Evolutionary conservation across 2,329 filamentous ascomycete species (phyloP).

Genomic region (Myriosclerotinia scirpicola): DNA sequence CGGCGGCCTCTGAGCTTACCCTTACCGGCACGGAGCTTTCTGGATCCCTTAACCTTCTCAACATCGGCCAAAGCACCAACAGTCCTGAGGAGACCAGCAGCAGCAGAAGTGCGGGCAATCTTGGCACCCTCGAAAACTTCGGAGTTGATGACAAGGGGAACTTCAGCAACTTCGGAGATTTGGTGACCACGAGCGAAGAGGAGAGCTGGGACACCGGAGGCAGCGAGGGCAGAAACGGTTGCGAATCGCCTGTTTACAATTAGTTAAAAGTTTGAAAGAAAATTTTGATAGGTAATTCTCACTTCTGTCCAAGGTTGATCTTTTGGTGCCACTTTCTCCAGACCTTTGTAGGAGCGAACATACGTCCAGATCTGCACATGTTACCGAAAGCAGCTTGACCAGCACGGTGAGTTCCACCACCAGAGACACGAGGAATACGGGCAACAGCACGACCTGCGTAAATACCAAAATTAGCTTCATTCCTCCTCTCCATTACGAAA

Average conservation of each 20-base stretch:
- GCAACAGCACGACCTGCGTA: conserved; percentile 89
- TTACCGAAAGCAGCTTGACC: conserved; percentile 99
- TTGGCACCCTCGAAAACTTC: conserved; percentile 78
- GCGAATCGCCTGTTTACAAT: conserved; percentile 74
- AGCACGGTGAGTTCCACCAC: conserved; percentile 99
- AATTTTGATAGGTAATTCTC: conserved; percentile 39
- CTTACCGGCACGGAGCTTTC: conserved; percentile 98
- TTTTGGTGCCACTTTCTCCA: conserved; percentile 99
- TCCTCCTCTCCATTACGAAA: conserved; percentile 8
- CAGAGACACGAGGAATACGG: conserved; percentile 99
- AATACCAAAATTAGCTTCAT: conserved; percentile 30
- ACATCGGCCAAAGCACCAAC: conserved; percentile 88
- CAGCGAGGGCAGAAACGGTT: conserved; percentile 94
- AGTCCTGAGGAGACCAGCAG: conserved; percentile 83
- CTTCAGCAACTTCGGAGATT: conserved; percentile 87
- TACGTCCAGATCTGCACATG: conserved; percentile 99
- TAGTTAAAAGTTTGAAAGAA: conserved; percentile 28
- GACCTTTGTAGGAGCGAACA: conserved; percentile 99
- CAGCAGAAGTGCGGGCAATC: conserved; percentile 84
- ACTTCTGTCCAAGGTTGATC: conserved; percentile 99
- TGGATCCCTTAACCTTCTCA: conserved; percentile 93
- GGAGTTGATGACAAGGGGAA: conserved; percentile 94
- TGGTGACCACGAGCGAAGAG: conserved; percentile 97
- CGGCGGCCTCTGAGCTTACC: conserved; percentile 97
- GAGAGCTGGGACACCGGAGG: conserved; percentile 91